These are phyloP conservation scores for Anthoceros angustus DNA, from an alignment of 225 moss, liverwort and hornwort genomes.

Conservation along the genomic window DNA sequence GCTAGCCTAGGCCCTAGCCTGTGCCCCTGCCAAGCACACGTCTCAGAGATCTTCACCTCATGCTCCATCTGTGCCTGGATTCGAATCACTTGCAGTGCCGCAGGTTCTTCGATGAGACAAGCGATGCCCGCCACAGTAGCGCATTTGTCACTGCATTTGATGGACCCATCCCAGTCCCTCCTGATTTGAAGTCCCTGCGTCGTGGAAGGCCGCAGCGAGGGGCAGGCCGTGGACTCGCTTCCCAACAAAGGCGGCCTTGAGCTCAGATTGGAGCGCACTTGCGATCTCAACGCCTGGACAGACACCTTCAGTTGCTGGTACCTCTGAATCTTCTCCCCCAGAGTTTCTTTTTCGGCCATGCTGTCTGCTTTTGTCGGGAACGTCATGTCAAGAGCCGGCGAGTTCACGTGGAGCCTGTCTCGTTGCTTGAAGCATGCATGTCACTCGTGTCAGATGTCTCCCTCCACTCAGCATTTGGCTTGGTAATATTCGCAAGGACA, in stretches of 20 bases:
- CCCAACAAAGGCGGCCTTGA: background rate
- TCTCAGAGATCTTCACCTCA: background rate
- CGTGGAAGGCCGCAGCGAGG: background rate
- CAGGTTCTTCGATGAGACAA: background rate
- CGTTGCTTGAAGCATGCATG: too few species aligned
- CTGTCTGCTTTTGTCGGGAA: background rate
- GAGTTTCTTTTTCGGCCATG: background rate
- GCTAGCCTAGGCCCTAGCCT: too few species aligned
- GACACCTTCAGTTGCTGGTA: slow-evolving; percentile 5
- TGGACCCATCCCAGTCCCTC: background rate
- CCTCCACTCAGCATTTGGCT: too few species aligned
- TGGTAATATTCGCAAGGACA: too few species aligned
- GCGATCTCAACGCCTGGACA: slow-evolving; percentile 3
- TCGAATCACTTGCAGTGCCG: background rate
- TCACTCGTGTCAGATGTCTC: too few species aligned
- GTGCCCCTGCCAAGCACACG: background rate
- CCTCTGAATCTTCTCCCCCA: background rate
- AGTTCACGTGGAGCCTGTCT: too few species aligned
- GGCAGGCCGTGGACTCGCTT: background rate
- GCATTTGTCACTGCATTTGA: background rate
- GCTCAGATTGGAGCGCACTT: background rate
- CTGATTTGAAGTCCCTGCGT: background rate
- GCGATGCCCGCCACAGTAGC: background rate
- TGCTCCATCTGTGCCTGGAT: background rate
- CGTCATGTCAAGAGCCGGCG: background rate